These are phyloP conservation scores for Hexamita inflata DNA, from an alignment of 208 protist genomes.

Conservation along the genomic window DNA sequence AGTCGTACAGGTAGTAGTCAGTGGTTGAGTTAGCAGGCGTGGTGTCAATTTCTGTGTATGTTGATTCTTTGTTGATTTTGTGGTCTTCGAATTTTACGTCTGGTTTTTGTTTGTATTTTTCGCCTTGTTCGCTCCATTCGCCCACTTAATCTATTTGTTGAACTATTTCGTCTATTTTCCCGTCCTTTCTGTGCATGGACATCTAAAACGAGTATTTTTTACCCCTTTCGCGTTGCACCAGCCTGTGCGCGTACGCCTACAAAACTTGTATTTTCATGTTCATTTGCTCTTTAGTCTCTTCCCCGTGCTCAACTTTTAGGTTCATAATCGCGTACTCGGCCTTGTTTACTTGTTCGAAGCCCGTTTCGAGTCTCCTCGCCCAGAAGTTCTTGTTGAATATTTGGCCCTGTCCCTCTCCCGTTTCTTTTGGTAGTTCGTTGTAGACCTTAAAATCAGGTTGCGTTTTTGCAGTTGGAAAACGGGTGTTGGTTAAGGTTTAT, in stretches of 20 bases:
- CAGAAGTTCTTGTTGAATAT: neutral
- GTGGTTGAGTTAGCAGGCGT: too few relatives aligned
- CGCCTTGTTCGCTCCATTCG: too few relatives aligned
- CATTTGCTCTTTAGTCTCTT: neutral
- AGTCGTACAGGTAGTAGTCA: too few relatives aligned
- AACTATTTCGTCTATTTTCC: neutral
- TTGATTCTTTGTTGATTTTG: neutral
- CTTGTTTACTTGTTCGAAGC: constrained; percentile 22
- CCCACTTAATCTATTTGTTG: neutral
- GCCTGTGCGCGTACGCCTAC: neutral
- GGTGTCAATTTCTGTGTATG: too few relatives aligned
- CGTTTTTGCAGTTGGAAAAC: too few relatives aligned
- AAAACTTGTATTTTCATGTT: neutral
- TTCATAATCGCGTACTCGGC: constrained; percentile 14
- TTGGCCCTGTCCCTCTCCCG: constrained; percentile 5
- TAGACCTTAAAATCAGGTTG: too few relatives aligned
- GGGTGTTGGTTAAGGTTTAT: too few relatives aligned
- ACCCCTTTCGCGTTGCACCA: neutral
- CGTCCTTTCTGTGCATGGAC: neutral
- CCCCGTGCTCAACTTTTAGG: neutral
- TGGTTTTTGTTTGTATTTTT: too few relatives aligned
- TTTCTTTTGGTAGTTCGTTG: neutral
- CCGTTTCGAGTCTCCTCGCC: neutral
- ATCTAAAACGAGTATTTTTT: neutral
- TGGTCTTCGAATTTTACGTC: too few relatives aligned